phyloP scores from a whole-genome alignment of 805 yeast genomes.

The Candida oleophila region DNA sequence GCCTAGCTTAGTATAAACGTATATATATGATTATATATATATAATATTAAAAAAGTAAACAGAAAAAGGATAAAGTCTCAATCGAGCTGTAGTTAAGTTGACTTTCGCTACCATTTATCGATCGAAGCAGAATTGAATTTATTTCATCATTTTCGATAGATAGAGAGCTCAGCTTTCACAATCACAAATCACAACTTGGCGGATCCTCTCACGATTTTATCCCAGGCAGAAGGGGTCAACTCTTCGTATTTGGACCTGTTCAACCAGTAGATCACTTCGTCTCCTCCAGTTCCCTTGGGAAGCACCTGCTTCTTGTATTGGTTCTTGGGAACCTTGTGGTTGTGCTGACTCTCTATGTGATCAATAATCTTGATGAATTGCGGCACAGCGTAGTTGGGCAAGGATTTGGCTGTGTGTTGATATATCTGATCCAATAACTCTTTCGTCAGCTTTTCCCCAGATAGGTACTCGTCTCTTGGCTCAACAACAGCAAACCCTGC shows the following conservation, averaged over 20 bases:
- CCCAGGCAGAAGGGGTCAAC: constrained; percentile 61
- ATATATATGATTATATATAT: too few species aligned
- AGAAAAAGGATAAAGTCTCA: not conserved
- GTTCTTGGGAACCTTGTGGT: constrained; percentile 78
- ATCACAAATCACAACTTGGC: constrained; percentile 34
- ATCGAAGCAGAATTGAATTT: too few species aligned
- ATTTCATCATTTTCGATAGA: too few species aligned
- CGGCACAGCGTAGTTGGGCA: constrained; percentile 88
- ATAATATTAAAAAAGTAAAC: not conserved
- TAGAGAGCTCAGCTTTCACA: too few species aligned
- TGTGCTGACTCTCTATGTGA: constrained; percentile 65
- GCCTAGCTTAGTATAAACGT: not conserved
- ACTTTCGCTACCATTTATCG: too few species aligned
- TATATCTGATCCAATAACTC: constrained; percentile 28
- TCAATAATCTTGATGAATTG: constrained; percentile 66
- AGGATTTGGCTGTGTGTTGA: constrained; percentile 31
- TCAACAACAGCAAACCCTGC: constrained; percentile 87
- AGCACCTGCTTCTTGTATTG: constrained; percentile 63
- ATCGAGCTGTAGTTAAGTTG: too few species aligned
- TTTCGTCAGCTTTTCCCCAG: constrained; percentile 29
- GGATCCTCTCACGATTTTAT: constrained; percentile 32
- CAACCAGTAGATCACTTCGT: constrained; percentile 71
- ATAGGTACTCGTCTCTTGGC: constrained; percentile 35
- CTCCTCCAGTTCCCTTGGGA: constrained; percentile 63
- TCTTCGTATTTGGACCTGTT: constrained; percentile 53